Evolutionary conservation across 1,284 basidiomycete species (phyloP).

Genomic region (Porodaedalea pini): DNA sequence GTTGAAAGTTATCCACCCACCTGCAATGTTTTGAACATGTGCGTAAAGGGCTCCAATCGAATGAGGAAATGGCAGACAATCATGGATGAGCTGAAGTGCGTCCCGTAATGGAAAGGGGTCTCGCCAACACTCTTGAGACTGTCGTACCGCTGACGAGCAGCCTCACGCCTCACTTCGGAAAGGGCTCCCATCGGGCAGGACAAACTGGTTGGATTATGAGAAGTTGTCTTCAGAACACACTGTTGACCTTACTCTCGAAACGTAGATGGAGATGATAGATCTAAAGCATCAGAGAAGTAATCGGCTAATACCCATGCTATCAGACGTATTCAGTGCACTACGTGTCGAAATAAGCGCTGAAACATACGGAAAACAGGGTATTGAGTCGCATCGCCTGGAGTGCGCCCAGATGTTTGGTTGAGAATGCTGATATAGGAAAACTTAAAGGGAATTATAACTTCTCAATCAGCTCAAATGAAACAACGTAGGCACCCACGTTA

Average conservation of each 20-base stretch:
- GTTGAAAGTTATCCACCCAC: conserved; percentile 31
- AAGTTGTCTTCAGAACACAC: conserved; percentile 1
- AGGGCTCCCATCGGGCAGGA: conserved; percentile 91
- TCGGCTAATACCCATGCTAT: conserved; percentile 86
- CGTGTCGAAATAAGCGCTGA: conserved; percentile 4
- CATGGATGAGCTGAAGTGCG: conserved; percentile 96
- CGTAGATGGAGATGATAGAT: conserved; percentile 60
- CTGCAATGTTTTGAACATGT: conserved; percentile 89
- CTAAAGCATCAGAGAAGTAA: conserved; percentile 73
- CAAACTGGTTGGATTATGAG: conserved; percentile 43
- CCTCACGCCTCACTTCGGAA: conserved; percentile 66
- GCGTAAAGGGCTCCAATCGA: conserved; percentile 84
- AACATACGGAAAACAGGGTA: conserved; percentile 89
- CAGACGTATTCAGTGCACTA: conserved; percentile 7
- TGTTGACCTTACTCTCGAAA: conserved; percentile 73
- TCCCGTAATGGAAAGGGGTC: conserved; percentile 89
- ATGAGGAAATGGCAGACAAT: conserved; percentile 96
- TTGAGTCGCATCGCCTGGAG: conserved; percentile 90
- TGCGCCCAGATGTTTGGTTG: conserved; percentile 88
- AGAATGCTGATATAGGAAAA: conserved; percentile 85
- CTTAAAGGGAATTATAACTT: conserved; percentile 36
- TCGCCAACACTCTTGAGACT: conserved; percentile 81
- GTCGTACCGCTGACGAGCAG: conserved; percentile 71
- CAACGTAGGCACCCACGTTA: conserved; percentile 54
- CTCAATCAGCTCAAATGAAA: conserved; percentile 6